Evolutionary conservation across 176 grass and related monocot species (phyloP).

Genomic region (Oryza longistaminata): DNA sequence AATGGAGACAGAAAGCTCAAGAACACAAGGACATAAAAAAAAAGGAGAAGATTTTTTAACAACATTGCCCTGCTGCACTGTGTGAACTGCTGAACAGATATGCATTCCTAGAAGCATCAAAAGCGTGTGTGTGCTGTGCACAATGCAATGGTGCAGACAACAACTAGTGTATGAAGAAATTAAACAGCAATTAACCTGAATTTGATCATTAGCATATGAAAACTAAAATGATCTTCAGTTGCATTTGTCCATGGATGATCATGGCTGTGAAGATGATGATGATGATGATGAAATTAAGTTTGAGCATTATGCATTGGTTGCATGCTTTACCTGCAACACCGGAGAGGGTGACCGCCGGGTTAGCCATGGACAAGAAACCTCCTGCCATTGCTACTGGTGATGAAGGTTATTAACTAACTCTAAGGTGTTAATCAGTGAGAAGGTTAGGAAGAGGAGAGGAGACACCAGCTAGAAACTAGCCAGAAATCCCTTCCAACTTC

Average conservation of each 20-base stretch:
- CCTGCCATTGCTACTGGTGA: slow-evolving; percentile 28
- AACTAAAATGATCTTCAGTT: neutral
- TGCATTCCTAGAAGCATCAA: slow-evolving; percentile 12
- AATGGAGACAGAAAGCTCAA: slow-evolving; percentile 9
- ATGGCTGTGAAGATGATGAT: neutral
- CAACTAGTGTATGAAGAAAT: neutral
- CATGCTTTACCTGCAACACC: slow-evolving; percentile 44
- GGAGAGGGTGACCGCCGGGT: slow-evolving; percentile 51
- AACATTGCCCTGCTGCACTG: neutral
- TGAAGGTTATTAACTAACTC: neutral
- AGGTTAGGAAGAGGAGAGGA: neutral
- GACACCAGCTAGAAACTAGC: slow-evolving; percentile 21
- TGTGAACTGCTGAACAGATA: neutral
- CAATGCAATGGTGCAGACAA: slow-evolving; percentile 4
- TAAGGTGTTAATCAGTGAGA: neutral
- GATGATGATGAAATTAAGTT: neutral
- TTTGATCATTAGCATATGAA: neutral
- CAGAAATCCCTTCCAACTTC: slow-evolving; percentile 3
- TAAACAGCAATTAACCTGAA: neutral
- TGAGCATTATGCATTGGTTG: neutral
- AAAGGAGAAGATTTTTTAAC: neutral
- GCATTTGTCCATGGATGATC: neutral
- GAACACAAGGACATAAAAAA: neutral
- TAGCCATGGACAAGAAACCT: slow-evolving; percentile 40
- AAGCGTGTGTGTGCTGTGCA: neutral